A percentile compares a stretch with the other conserved stretches of the same genome.
phyloP scores from a whole-genome alignment of 2,329 filamentous ascomycete genomes.

The Hypoxylon sp. region DNA sequence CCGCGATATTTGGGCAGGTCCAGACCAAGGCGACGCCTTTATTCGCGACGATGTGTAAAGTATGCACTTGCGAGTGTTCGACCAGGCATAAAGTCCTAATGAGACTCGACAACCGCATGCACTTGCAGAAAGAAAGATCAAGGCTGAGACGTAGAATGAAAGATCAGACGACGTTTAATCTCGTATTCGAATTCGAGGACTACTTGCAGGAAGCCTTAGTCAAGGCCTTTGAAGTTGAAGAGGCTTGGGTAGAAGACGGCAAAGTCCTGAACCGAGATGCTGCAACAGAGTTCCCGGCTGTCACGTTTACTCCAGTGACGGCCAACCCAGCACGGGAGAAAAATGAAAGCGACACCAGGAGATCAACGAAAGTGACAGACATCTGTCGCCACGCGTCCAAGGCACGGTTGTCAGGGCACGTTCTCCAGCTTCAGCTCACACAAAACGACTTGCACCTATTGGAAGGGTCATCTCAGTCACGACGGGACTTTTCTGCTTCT shows the following conservation, averaged over 20 bases:
- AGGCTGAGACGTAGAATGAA: not conserved
- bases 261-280: not conserved
- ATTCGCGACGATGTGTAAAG: not conserved
- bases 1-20: not conserved
- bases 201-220: not conserved
- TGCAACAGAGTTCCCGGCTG: not conserved
- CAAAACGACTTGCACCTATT: constrained; percentile 2
- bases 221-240: not conserved
- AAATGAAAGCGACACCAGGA: not conserved
- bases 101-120: not conserved
- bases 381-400: not conserved
- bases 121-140: not conserved
- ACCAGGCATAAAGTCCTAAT: not conserved
- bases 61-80: not conserved
- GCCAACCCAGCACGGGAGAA: not conserved
- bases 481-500: not conserved
- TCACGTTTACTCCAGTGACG: not conserved
- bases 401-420: not conserved
- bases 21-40: not conserved
- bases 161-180: not conserved
- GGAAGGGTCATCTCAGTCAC: not conserved
- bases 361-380: not conserved
- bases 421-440: constrained; percentile 15
- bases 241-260: not conserved
- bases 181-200: not conserved